Percentiles rank a stretch among this genome's conserved stretches.
phyloP scores from a whole-genome alignment of 129 eudicot species.

The Glebionis coronaria region DNA sequence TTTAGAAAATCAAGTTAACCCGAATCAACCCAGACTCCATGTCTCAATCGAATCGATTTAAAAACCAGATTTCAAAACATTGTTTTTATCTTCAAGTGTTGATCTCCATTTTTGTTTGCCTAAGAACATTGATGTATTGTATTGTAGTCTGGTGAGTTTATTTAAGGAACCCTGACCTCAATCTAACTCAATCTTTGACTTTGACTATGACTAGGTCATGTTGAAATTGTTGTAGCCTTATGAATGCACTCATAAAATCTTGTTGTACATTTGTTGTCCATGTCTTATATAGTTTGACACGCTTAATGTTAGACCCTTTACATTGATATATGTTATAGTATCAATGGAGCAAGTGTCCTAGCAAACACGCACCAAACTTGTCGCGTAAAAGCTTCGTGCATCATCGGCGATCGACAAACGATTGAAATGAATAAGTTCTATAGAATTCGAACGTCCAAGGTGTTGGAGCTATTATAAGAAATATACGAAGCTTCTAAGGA shows the following conservation, averaged over 20 bases:
- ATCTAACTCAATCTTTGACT: constrained; percentile 29
- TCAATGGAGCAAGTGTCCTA: neutral
- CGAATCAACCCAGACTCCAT: too few relatives aligned
- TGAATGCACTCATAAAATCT: neutral
- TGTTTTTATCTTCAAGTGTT: too few relatives aligned
- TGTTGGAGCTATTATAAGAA: too few relatives aligned
- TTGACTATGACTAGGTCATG: constrained; percentile 24
- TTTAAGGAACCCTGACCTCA: constrained; percentile 15
- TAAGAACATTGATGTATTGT: constrained; percentile 13
- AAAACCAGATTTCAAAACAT: too few relatives aligned
- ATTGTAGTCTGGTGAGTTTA: constrained; percentile 11
- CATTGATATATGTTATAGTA: neutral
- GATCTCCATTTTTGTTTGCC: neutral
- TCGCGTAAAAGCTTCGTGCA: neutral
- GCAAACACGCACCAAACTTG: neutral
- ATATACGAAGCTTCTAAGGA: too few relatives aligned
- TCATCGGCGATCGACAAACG: neutral
- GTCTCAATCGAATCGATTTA: too few relatives aligned
- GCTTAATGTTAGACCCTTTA: neutral
- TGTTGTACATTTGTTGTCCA: neutral
- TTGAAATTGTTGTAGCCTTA: neutral
- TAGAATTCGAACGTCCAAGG: neutral
- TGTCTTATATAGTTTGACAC: neutral
- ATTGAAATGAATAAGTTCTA: neutral
- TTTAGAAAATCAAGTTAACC: too few relatives aligned